phyloP scores from a whole-genome alignment of 192 early-diverging fungal species.

The Dissophora ornata region DNA sequence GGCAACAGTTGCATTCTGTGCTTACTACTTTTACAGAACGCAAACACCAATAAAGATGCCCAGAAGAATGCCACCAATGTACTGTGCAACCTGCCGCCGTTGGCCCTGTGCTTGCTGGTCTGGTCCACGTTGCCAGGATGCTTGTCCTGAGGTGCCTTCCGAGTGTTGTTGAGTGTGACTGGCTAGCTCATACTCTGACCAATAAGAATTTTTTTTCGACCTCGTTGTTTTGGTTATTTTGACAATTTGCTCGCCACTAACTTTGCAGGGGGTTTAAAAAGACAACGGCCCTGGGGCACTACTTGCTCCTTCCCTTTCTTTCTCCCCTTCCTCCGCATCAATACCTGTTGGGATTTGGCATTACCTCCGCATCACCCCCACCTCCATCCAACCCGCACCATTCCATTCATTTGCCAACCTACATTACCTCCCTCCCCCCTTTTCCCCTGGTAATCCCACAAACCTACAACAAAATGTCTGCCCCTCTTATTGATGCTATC shows the following conservation, averaged over 20 bases:
- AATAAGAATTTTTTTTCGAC: constrained; percentile 20
- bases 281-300: not conserved
- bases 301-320: constrained; percentile 44
- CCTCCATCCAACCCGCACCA: constrained; percentile 16
- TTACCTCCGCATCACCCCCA: constrained; percentile 24
- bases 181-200: not conserved
- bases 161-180: too few species aligned
- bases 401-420: constrained; percentile 29
- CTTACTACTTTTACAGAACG: too few species aligned
- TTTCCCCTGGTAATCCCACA: constrained; percentile 7
- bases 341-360: constrained; percentile 32
- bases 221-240: constrained; percentile 15
- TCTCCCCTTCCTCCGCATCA: constrained; percentile 44
- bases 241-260: not conserved
- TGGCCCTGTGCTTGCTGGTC: too few species aligned
- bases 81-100: too few species aligned
- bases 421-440: not conserved
- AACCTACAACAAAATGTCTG: constrained; percentile 32
- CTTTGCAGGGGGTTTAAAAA: not conserved
- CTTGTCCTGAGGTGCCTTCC: too few species aligned
- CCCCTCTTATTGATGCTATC: constrained; percentile 51
- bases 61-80: too few species aligned
- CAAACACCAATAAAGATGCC: too few species aligned
- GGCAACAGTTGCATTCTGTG: too few species aligned
- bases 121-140: not conserved